These are phyloP conservation scores for Incumbomyces lentus DNA, from an alignment of 2,329 filamentous ascomycete genomes.

Conservation along the genomic window DNA sequence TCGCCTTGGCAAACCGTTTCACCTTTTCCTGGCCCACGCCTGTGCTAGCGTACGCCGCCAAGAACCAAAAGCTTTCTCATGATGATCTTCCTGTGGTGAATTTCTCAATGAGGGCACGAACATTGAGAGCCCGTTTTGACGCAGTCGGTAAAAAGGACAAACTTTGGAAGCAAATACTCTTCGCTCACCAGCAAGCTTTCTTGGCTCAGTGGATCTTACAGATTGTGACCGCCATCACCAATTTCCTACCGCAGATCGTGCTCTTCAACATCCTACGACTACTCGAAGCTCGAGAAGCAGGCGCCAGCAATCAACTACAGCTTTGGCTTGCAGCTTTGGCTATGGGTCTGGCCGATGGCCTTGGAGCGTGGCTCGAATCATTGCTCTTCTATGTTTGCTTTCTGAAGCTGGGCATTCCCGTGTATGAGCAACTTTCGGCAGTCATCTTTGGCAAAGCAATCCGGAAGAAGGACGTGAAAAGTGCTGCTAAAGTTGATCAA, in stretches of 20 bases:
- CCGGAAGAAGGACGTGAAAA: slow-evolving; percentile 66
- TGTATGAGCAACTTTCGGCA: slow-evolving; percentile 59
- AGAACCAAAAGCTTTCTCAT: slow-evolving; percentile 51
- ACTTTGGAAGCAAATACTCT: slow-evolving; percentile 52
- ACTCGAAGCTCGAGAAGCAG: slow-evolving; percentile 47
- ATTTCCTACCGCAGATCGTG: slow-evolving; percentile 60
- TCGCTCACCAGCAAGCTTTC: slow-evolving; percentile 48
- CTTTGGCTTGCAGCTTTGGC: slow-evolving; percentile 60
- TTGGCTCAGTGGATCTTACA: slow-evolving; percentile 50
- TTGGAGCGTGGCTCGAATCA: slow-evolving; percentile 49
- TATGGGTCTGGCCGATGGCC: slow-evolving; percentile 50
- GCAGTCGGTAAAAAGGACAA: slow-evolving; percentile 26
- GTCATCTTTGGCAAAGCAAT: slow-evolving; percentile 69
- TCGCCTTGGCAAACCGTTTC: slow-evolving; percentile 50
- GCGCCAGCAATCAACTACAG: slow-evolving; percentile 38
- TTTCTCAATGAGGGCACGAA: slow-evolving; percentile 43
- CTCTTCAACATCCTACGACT: slow-evolving; percentile 55
- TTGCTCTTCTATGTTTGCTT: slow-evolving; percentile 59
- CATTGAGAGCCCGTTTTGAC: slow-evolving; percentile 41
- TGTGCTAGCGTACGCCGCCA: slow-evolving; percentile 45
- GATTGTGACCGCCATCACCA: slow-evolving; percentile 45
- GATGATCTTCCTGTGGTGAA: slow-evolving; percentile 53
- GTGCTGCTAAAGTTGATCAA: slow-evolving; percentile 28
- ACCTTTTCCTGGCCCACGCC: slow-evolving; percentile 55
- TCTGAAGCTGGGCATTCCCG: slow-evolving; percentile 52